These are phyloP conservation scores for Luffa acutangula DNA, from an alignment of 306 rosid genomes.

Conservation along the genomic window DNA sequence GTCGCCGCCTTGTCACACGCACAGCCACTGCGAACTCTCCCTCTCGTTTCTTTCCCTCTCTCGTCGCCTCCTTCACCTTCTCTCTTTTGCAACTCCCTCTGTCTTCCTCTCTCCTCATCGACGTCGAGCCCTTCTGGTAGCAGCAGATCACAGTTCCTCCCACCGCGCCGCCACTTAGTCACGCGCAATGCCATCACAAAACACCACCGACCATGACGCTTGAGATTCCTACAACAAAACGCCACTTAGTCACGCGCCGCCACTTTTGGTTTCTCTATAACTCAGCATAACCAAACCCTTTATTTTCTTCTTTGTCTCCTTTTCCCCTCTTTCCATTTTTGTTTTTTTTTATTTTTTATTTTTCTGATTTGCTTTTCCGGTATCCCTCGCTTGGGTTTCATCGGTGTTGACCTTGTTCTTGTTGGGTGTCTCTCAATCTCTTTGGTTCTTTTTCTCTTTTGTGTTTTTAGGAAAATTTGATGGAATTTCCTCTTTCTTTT, in stretches of 20 bases:
- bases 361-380: constrained; percentile 10
- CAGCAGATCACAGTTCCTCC: no score
- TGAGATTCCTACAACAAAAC: no score
- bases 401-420: not conserved
- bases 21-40: no score
- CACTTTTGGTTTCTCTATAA: constrained; percentile 42
- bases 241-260: constrained; percentile 14
- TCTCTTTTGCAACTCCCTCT: no score
- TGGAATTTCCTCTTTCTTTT: not conserved
- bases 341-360: constrained; percentile 7
- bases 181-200: no score
- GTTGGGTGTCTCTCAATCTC: not conserved
- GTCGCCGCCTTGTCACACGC: no score
- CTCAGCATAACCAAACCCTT: constrained; percentile 17
- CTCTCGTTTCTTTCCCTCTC: no score
- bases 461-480: not conserved
- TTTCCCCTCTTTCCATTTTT: not conserved
- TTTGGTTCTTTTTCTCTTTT: not conserved
- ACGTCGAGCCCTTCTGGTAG: no score
- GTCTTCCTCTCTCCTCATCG: no score
- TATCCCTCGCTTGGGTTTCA: not conserved
- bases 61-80: no score
- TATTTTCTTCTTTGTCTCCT: constrained; percentile 16
- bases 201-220: no score
- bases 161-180: no score